A percentile compares a stretch with the other conserved stretches of the same genome.
phyloP scores from a whole-genome alignment of 768 basidiomycete genomes.

The Gloeostereum incarnatum region DNA sequence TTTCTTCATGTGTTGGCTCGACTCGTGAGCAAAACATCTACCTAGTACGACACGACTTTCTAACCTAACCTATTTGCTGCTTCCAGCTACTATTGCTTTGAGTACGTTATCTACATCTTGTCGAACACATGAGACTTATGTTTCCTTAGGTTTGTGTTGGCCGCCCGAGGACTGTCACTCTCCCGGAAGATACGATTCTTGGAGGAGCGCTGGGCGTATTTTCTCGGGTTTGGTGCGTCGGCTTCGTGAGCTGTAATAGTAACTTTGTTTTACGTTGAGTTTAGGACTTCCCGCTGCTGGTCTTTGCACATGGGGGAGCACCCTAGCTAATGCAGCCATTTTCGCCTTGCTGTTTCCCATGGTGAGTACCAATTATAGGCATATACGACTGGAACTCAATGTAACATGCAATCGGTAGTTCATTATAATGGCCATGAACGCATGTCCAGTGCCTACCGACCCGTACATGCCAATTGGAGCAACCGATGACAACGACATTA shows the following conservation, averaged over 20 bases:
- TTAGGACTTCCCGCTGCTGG: constrained; percentile 63
- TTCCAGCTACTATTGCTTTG: constrained; percentile 83
- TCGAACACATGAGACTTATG: constrained; percentile 1
- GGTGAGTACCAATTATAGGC: constrained; percentile 29
- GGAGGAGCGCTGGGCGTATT: constrained; percentile 89
- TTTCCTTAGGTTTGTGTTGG: constrained; percentile 61
- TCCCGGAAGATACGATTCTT: constrained; percentile 61
- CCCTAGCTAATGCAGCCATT: constrained; percentile 71
- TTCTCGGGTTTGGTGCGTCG: constrained; percentile 65
- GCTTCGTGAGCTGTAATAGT: constrained; percentile 1
- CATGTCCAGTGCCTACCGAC: constrained; percentile 64
- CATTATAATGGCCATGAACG: constrained; percentile 78
- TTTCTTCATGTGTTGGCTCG: constrained; percentile 76
- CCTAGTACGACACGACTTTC: background rate
- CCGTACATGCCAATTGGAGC: constrained; percentile 54
- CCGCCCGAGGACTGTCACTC: constrained; percentile 62
- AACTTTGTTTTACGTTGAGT: background rate
- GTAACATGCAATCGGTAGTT: constrained; percentile 39
- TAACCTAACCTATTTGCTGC: background rate
- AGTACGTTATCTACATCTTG: constrained; percentile 34
- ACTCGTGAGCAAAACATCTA: constrained; percentile 54
- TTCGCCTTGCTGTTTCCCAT: constrained; percentile 79
- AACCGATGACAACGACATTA: constrained; percentile 24
- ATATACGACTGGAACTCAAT: no score
- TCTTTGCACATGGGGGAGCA: constrained; percentile 64